A percentile compares a stretch with the other conserved stretches of the same genome.
Conservation (phyloP, 768 basidiomycete genomes). For the Pleurotus pulmonarius region DNA sequence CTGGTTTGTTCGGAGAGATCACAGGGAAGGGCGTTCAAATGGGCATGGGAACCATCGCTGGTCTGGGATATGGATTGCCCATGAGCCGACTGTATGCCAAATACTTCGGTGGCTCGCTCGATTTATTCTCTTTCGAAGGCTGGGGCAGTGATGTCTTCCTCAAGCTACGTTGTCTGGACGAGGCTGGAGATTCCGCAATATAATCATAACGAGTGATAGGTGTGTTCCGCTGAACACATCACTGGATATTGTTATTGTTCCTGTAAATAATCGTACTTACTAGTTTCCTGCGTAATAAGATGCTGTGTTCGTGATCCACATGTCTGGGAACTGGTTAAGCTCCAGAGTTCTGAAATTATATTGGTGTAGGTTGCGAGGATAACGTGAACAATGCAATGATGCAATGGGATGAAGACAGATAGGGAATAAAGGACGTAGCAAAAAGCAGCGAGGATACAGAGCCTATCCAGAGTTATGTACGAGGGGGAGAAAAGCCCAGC, state of each 20-base stretch:
- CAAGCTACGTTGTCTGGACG: slow-evolving; percentile 46
- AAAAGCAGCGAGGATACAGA: slow-evolving; percentile 5
- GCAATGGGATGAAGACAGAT: slow-evolving; percentile 29
- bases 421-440: slow-evolving; percentile 13
- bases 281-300: background rate
- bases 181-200: slow-evolving; percentile 42
- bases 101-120: slow-evolving; percentile 85
- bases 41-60: slow-evolving; percentile 87
- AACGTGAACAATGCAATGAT: slow-evolving; percentile 31
- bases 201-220: slow-evolving; percentile 11
- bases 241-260: background rate
- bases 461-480: slow-evolving; percentile 1
- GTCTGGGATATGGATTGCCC: slow-evolving; percentile 82
- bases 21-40: slow-evolving; percentile 73
- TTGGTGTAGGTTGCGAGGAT: slow-evolving; percentile 24
- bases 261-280: slow-evolving; percentile 4
- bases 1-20: slow-evolving; percentile 72
- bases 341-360: background rate
- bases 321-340: background rate
- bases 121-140: slow-evolving; percentile 77
- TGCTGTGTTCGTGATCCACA: background rate
- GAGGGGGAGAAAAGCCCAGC: slow-evolving; percentile 38
- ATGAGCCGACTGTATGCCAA: slow-evolving; percentile 75
- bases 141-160: slow-evolving; percentile 67
- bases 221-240: background rate